Evolutionary conservation across 352 stramenopile species (phyloP).

Genomic region (Pilasporangium apinafurcum): DNA sequence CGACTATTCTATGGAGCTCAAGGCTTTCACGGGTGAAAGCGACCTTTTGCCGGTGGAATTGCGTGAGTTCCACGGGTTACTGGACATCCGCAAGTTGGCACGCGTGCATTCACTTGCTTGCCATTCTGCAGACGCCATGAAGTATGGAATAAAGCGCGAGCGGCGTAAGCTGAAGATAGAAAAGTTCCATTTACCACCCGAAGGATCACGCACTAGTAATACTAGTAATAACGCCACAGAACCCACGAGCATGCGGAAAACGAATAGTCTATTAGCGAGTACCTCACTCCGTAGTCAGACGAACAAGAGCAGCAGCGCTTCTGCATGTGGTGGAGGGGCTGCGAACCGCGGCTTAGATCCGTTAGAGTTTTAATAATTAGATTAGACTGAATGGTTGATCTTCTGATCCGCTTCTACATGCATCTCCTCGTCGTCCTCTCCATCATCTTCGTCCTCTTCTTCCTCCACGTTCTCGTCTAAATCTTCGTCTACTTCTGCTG

Average conservation of each 20-base stretch:
- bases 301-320: not conserved
- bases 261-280: too few species aligned
- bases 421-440: constrained; percentile 8
- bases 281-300: constrained; percentile 2
- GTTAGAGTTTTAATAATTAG: constrained; percentile 8
- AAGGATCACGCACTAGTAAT: constrained; percentile 37
- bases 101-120: constrained; percentile 47
- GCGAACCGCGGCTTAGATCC: constrained; percentile 1
- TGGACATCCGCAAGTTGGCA: constrained; percentile 53
- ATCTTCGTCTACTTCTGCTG: not conserved
- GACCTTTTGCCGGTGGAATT: constrained; percentile 55
- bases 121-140: constrained; percentile 43
- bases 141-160: constrained; percentile 60
- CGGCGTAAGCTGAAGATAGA: constrained; percentile 71
- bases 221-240: constrained; percentile 3
- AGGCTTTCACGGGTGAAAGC: constrained; percentile 45
- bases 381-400: constrained; percentile 3
- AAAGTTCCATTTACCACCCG: constrained; percentile 67
- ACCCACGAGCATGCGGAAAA: constrained; percentile 1
- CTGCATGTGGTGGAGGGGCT: not conserved
- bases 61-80: constrained; percentile 48
- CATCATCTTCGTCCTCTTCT: constrained; percentile 8
- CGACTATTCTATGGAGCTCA: constrained; percentile 56
- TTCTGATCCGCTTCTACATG: constrained; percentile 13
- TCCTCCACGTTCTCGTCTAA: constrained; percentile 5